Conservation (phyloP, 768 basidiomycete genomes). For the Hysterangium stoloniferum region DNA sequence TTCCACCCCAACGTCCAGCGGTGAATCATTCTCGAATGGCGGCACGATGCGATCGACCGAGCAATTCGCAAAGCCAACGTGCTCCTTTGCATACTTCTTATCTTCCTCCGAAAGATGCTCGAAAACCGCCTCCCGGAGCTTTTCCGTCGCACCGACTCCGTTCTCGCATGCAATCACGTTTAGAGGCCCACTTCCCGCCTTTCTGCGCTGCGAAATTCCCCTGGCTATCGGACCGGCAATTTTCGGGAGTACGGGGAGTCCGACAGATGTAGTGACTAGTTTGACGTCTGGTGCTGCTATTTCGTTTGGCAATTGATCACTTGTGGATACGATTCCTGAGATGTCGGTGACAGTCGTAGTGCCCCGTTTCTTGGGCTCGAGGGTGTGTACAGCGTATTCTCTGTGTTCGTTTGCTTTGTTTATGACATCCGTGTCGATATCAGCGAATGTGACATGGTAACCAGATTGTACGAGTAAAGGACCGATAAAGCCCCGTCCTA, state of each 20-base stretch:
- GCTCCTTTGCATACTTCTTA: conserved; percentile 19
- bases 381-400: conserved; percentile 27
- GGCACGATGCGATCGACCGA: conserved; percentile 34
- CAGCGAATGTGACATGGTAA: conserved; percentile 31
- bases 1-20: conserved; percentile 34
- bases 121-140: conserved; percentile 24
- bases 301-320: conserved; percentile 12
- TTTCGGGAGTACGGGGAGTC: conserved; percentile 26
- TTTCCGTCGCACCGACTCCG: conserved; percentile 28
- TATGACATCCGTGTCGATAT: conserved; percentile 27
- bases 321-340: conserved; percentile 17
- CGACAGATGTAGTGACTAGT: conserved; percentile 32
- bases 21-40: conserved; percentile 14
- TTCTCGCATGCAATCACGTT: conserved; percentile 37
- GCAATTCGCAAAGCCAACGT: conserved; percentile 36
- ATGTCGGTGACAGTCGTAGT: conserved; percentile 9
- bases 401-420: conserved; percentile 24
- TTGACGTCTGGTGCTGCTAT: conserved; percentile 20
- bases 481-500: conserved; percentile 33
- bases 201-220: conserved; percentile 25
- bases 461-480: conserved; percentile 29
- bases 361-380: conserved; percentile 16
- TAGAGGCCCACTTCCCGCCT: conserved; percentile 17
- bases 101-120: conserved; percentile 25
- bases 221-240: conserved; percentile 28